Percentiles rank a stretch among this genome's conserved stretches.
Evolutionary conservation across 345 rosid genomes (phyloP).

Genomic region (Raphanus raphanistrum): DNA sequence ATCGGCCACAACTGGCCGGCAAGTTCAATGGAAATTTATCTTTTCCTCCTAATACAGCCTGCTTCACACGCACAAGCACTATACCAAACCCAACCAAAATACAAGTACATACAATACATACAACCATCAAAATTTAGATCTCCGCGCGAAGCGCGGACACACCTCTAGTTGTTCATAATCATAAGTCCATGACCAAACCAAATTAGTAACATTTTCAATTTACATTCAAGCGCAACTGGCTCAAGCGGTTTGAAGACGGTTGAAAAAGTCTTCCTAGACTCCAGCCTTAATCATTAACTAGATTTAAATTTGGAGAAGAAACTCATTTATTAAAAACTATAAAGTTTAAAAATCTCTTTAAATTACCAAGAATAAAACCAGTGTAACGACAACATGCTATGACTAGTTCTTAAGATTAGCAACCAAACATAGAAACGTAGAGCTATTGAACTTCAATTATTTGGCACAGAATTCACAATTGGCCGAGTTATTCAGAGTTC

Average conservation of each 20-base stretch:
- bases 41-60: too few relatives aligned
- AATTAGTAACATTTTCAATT: not conserved
- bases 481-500: conserved; percentile 13
- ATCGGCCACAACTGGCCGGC: too few relatives aligned
- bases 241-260: conserved; percentile 10
- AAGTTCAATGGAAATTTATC: too few relatives aligned
- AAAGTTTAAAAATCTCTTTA: not conserved
- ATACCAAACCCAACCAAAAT: too few relatives aligned
- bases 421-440: not conserved
- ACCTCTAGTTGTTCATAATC: not conserved
- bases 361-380: not conserved
- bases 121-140: too few relatives aligned
- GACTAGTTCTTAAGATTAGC: not conserved
- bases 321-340: not conserved
- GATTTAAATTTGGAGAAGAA: not conserved
- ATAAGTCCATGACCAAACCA: not conserved
- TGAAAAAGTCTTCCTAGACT: conserved; percentile 5
- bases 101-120: too few relatives aligned
- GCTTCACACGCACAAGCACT: too few relatives aligned
- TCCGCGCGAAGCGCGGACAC: too few relatives aligned
- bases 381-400: not conserved
- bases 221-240: not conserved
- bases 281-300: not conserved
- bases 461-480: not conserved
- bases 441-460: not conserved